These are phyloP conservation scores for Stagonosporopsis cucurbitacearum DNA, from an alignment of 2,329 filamentous ascomycete species.

Conservation along the genomic window DNA sequence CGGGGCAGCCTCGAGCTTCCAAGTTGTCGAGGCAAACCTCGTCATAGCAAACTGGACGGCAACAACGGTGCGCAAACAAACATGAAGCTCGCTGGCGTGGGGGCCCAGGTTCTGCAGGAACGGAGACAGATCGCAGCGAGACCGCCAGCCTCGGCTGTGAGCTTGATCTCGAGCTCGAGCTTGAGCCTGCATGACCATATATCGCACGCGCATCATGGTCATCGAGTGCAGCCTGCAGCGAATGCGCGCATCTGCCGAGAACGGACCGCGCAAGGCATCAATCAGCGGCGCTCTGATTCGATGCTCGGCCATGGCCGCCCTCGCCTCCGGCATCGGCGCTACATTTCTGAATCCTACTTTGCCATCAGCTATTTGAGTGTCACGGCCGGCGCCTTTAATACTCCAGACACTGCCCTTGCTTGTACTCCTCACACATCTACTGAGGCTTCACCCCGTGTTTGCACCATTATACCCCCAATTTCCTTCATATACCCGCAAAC, in stretches of 20 bases:
- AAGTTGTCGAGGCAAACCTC: slow-evolving; percentile 11
- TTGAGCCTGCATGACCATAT: not conserved
- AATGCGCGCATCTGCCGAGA: slow-evolving; percentile 11
- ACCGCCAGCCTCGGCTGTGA: slow-evolving; percentile 6
- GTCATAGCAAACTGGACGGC: slow-evolving; percentile 25
- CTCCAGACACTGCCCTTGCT: slow-evolving; percentile 13
- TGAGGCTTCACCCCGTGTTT: slow-evolving; percentile 6
- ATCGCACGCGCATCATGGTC: slow-evolving; percentile 7
- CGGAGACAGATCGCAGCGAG: slow-evolving; percentile 12
- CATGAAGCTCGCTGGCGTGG: slow-evolving; percentile 1
- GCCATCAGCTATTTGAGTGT: slow-evolving; percentile 35
- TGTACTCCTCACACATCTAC: slow-evolving; percentile 2
- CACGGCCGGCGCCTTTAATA: slow-evolving; percentile 34
- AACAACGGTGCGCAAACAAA: slow-evolving; percentile 3
- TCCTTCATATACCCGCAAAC: slow-evolving; percentile 4
- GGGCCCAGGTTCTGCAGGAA: not conserved
- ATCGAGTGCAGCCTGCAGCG: slow-evolving; percentile 1
- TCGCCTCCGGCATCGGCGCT: slow-evolving; percentile 41
- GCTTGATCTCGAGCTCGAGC: slow-evolving; percentile 5
- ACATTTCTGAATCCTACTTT: slow-evolving; percentile 35
- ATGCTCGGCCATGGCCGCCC: slow-evolving; percentile 23
- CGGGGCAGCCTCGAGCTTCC: slow-evolving; percentile 27
- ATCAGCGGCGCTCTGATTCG: slow-evolving; percentile 36
- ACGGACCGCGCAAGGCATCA: slow-evolving; percentile 10
- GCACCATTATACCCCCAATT: slow-evolving; percentile 6